Conservation (phyloP, 2,329 filamentous ascomycete species). For the Emmonsia crescens region DNA sequence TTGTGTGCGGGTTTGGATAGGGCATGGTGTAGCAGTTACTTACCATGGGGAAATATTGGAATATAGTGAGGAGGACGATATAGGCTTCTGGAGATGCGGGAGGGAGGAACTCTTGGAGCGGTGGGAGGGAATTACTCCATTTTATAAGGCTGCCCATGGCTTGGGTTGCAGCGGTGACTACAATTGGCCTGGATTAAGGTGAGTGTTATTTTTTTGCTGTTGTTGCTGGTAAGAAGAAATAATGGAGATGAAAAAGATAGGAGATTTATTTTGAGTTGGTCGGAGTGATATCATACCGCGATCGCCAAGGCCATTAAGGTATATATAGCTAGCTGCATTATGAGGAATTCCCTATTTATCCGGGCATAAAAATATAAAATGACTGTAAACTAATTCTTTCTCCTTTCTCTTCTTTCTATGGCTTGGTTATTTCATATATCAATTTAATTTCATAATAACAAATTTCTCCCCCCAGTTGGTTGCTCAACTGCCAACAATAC, state of each 20-base stretch:
- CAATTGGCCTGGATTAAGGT: neutral
- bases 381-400: no score
- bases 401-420: neutral
- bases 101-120: slow-evolving; percentile 24
- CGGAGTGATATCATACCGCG: no score
- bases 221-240: neutral
- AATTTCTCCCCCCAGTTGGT: neutral
- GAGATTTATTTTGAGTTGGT: no score
- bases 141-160: slow-evolving; percentile 14
- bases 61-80: slow-evolving; percentile 23
- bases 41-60: slow-evolving; percentile 36
- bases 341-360: no score
- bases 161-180: neutral
- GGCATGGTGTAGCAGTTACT: slow-evolving; percentile 21
- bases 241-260: no score
- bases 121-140: slow-evolving; percentile 18
- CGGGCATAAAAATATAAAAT: no score
- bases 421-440: neutral
- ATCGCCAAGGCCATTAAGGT: no score
- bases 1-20: neutral
- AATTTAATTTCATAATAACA: neutral
- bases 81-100: slow-evolving; percentile 31
- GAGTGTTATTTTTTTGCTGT: neutral
- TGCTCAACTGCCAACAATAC: neutral
- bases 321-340: no score